Percentiles rank a stretch among this genome's conserved stretches.
phyloP scores from a whole-genome alignment of 805 yeast species.

The Schwanniomyces vanrijiae region DNA sequence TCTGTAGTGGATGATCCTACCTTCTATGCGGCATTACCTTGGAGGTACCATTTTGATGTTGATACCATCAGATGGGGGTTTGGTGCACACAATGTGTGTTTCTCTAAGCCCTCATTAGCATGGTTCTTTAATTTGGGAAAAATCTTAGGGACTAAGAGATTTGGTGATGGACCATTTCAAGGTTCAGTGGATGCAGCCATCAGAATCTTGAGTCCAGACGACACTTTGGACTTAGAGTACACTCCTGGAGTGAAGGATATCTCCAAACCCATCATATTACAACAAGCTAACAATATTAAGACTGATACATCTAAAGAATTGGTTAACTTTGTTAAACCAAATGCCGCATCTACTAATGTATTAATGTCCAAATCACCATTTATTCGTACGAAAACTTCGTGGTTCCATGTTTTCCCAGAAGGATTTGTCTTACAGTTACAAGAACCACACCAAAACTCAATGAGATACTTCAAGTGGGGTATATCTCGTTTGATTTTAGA shows the following conservation, averaged over 20 bases:
- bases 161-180: constrained; percentile 93
- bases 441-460: constrained; percentile 78
- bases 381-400: constrained; percentile 63
- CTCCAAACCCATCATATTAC: constrained; percentile 36
- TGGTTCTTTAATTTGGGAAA: constrained; percentile 85
- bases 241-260: constrained; percentile 27
- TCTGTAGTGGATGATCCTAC: constrained; percentile 90
- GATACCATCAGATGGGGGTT: constrained; percentile 88
- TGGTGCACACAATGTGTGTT: constrained; percentile 91
- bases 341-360: constrained; percentile 26
- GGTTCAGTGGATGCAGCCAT: constrained; percentile 86
- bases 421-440: constrained; percentile 86
- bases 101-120: constrained; percentile 50
- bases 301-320: constrained; percentile 12
- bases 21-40: constrained; percentile 83
- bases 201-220: constrained; percentile 75
- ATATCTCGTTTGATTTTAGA: constrained; percentile 81
- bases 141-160: constrained; percentile 80
- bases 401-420: constrained; percentile 96
- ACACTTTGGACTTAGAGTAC: constrained; percentile 52
- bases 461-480: constrained; percentile 97
- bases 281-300: constrained; percentile 30
- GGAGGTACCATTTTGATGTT: constrained; percentile 59
- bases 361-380: constrained; percentile 50
- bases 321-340: constrained; percentile 24